Percentiles rank a stretch among this genome's conserved stretches.
Conservation (phyloP, 1,284 basidiomycete genomes). For the Ustilago nuda region DNA sequence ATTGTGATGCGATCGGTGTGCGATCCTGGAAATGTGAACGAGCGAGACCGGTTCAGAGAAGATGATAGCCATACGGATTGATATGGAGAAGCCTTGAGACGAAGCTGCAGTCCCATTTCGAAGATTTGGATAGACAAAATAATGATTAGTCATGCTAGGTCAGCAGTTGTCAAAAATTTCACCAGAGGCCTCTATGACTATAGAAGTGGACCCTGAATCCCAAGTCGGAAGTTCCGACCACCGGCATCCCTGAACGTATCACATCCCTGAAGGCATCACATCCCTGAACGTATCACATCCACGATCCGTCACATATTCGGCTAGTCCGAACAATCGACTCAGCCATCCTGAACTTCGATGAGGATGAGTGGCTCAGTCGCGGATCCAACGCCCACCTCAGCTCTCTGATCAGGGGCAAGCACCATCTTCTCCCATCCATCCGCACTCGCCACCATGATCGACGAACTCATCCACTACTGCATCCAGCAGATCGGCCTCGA, state of each 20-base stretch:
- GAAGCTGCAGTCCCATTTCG: constrained; percentile 2
- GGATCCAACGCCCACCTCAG: not conserved
- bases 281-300: not conserved
- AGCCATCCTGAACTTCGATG: not conserved
- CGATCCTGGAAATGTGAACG: not conserved
- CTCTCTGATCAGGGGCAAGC: not conserved
- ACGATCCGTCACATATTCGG: constrained; percentile 4
- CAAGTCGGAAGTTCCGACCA: not conserved
- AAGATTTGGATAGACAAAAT: constrained; percentile 3
- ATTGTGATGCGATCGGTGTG: not conserved
- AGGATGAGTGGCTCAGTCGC: constrained; percentile 1
- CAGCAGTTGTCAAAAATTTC: constrained; percentile 3
- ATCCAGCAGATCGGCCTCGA: constrained; percentile 82
- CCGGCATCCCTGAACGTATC: too few species aligned
- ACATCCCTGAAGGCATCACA: not conserved
- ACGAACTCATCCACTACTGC: constrained; percentile 80
- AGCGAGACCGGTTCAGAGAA: not conserved
- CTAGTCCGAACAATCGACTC: not conserved
- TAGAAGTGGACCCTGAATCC: constrained; percentile 18
- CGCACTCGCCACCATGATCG: constrained; percentile 72
- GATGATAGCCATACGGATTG: not conserved
- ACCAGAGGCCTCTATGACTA: not conserved
- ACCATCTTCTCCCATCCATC: constrained; percentile 1
- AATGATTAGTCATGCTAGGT: constrained; percentile 17
- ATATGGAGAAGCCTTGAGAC: not conserved